Evolutionary conservation across 2,329 filamentous ascomycete species (phyloP), one percentile per base, ranked within the genome.

Genomic region (Mariannaea elegans): DNA sequence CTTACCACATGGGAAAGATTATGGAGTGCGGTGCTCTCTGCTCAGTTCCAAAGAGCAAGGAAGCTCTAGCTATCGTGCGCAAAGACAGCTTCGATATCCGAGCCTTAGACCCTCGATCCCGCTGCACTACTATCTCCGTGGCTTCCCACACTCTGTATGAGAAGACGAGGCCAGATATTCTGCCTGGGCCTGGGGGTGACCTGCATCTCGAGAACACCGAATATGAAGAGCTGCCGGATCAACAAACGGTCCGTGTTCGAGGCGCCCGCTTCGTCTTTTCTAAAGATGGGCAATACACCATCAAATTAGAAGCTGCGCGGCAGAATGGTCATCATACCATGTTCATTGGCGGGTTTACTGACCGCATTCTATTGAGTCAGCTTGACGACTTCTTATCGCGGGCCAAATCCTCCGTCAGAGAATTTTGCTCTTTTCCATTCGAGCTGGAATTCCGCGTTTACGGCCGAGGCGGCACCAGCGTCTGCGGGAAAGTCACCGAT

Each of bases 141-240:
- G 82, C 82, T 1, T 80, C 82, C 0, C 82, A 85, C 62, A 80
- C 81, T 0, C 70, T 85, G 23, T 85, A 85, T 53, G 83, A 85
- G 69, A 85, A 85, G 66, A 75, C 77, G 0, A 67, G 82, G 6
- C 82, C 83, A 0, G 83, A 85, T 63, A 65, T 78, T 2, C 71
- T 85, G 3, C 65, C 73, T 7, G 83, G 83, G 0, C 83, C 82
- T 2, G 83, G 82, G 1, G 83, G 82, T 0, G 67, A 72, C 24
- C 73, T 85, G 1, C 70, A 78, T 38, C 71, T 85, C 1, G 73
- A 73, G 7, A 49, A 71, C 2, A 73, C 79, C 1, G 74, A 64
- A 2, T 84, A 83, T 58, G 73, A 80, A 56, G 76, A 82, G 5
- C 32, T 71, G 7, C n/a, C n/a, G n/a, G 57, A 58, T 0, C 59